Evolutionary conservation across 2,329 filamentous ascomycete species (phyloP).

Genomic region (Hypoxylon sp.): DNA sequence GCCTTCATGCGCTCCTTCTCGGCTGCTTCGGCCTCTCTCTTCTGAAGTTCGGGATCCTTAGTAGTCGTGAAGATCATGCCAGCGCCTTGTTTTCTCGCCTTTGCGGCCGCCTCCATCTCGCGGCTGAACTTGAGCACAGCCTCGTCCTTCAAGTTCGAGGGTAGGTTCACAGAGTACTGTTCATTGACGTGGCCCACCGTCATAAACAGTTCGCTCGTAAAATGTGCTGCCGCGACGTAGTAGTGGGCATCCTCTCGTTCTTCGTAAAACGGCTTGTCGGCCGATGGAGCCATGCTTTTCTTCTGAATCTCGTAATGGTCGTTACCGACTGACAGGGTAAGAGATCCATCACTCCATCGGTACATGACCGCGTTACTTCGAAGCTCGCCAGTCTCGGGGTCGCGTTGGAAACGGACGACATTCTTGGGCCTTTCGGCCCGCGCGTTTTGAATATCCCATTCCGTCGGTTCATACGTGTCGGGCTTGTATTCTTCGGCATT

Average conservation of each 20-base stretch:
- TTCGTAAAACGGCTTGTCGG: constrained; percentile 75
- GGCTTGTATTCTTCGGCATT: constrained; percentile 77
- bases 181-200: constrained; percentile 83
- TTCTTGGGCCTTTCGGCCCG: constrained; percentile 71
- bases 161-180: constrained; percentile 77
- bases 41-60: constrained; percentile 81
- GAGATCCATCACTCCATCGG: constrained; percentile 84
- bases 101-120: constrained; percentile 75
- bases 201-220: constrained; percentile 77
- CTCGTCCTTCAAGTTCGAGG: constrained; percentile 77
- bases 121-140: constrained; percentile 78
- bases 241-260: constrained; percentile 80
- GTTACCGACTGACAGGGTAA: constrained; percentile 81
- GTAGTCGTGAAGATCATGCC: constrained; percentile 79
- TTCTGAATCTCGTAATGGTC: constrained; percentile 82
- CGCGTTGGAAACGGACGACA: constrained; percentile 78
- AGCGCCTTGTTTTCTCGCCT: constrained; percentile 66
- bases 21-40: constrained; percentile 79
- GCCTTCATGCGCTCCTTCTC: constrained; percentile 81
- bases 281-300: constrained; percentile 76
- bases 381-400: constrained; percentile 74
- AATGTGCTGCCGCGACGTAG: constrained; percentile 80
- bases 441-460: constrained; percentile 69
- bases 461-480: constrained; percentile 74
- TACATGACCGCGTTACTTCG: constrained; percentile 83